phyloP scores from a whole-genome alignment of 2,329 filamentous ascomycete species.

The Albophoma yamanashiensis region DNA sequence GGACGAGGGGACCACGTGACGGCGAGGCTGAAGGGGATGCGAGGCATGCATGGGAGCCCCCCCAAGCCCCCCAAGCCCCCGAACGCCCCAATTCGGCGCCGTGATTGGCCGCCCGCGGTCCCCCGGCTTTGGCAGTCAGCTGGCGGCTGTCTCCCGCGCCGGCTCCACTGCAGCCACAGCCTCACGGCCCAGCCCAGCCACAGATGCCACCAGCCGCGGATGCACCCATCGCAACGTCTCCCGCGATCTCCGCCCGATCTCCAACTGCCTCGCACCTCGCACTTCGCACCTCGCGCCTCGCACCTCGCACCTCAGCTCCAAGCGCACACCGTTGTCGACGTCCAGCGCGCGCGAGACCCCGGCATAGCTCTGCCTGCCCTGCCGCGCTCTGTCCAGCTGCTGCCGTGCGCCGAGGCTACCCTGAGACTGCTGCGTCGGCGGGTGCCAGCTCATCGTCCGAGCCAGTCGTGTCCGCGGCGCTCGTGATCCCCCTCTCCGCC shows the following conservation, averaged over 20 bases:
- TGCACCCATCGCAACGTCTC: neutral
- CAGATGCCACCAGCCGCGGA: neutral
- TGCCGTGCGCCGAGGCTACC: neutral
- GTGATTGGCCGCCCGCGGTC: neutral
- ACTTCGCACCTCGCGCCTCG: neutral
- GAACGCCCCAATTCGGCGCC: neutral
- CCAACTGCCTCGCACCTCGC: neutral
- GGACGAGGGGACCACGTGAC: no score
- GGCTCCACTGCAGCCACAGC: neutral
- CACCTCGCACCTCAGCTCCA: neutral
- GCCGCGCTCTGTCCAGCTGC: no score
- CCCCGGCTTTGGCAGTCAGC: neutral
- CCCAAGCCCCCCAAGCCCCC: no score
- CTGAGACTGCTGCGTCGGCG: neutral
- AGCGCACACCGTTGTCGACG: neutral
- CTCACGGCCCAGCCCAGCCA: slow-evolving; percentile 1
- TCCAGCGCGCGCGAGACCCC: neutral
- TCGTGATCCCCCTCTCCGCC: neutral
- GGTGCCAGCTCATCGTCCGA: neutral
- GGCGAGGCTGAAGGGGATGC: neutral
- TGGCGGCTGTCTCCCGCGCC: neutral
- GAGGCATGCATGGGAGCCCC: no score
- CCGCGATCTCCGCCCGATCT: neutral
- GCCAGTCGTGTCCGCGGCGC: neutral
- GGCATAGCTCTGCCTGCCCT: neutral